These are phyloP conservation scores for Oropetium thomaeum DNA, from an alignment of 176 grass and related monocot genomes.

Conservation along the genomic window DNA sequence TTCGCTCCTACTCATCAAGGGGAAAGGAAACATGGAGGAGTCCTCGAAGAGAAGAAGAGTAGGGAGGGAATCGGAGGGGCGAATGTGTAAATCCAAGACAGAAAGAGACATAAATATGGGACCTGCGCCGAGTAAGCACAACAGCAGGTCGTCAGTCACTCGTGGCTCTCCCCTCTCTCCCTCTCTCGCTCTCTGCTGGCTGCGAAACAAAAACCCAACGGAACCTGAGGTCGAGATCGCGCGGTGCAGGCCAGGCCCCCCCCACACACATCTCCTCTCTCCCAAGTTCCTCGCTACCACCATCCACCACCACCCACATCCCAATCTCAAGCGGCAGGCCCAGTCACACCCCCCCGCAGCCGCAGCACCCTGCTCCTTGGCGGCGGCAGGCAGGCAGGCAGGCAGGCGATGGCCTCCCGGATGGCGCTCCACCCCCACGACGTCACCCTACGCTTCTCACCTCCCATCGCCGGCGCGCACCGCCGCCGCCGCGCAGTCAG, in stretches of 20 bases:
- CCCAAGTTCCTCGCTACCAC: not conserved
- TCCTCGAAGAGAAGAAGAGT: not conserved
- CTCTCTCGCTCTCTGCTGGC: too few relatives aligned
- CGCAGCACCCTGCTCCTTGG: not conserved
- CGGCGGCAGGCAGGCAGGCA: not conserved
- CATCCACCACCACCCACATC: slow-evolving; percentile 25
- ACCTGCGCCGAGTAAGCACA: slow-evolving; percentile 12
- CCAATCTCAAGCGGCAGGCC: slow-evolving; percentile 12
- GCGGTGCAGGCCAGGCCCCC: not conserved
- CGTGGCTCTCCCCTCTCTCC: not conserved
- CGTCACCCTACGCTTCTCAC: slow-evolving; percentile 17
- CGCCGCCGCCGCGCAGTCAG: not conserved
- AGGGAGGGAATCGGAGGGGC: not conserved
- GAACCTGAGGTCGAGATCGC: slow-evolving; percentile 42
- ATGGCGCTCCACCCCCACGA: slow-evolving; percentile 52
- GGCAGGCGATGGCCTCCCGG: slow-evolving; percentile 34
- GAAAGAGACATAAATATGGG: slow-evolving; percentile 22
- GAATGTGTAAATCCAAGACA: not conserved
- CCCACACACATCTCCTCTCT: not conserved
- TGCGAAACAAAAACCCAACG: not conserved
- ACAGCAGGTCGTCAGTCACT: not conserved
- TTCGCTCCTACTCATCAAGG: slow-evolving; percentile 4
- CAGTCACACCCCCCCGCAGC: not conserved
- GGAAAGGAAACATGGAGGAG: not conserved
- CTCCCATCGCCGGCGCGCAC: slow-evolving; percentile 33